phyloP scores from a whole-genome alignment of 352 stramenopile genomes.

The Plasmopara muralis region DNA sequence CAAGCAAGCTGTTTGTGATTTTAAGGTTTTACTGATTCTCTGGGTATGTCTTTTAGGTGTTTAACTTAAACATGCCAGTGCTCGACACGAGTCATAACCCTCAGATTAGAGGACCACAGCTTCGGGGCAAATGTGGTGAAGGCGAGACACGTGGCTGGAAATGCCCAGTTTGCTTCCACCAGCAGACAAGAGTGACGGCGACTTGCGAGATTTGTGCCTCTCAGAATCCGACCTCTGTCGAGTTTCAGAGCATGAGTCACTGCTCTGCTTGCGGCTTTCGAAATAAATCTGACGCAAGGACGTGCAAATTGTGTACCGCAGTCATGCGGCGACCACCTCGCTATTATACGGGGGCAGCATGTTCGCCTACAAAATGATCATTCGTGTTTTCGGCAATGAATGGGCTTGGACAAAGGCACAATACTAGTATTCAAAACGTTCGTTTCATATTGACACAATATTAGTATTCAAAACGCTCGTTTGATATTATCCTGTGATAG shows the following conservation, averaged over 20 bases:
- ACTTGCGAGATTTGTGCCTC: slow-evolving; percentile 72
- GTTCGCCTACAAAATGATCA: slow-evolving; percentile 17
- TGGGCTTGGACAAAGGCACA: not conserved
- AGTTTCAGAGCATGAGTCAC: slow-evolving; percentile 45
- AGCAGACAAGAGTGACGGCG: slow-evolving; percentile 36
- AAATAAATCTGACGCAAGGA: slow-evolving; percentile 37
- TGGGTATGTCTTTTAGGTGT: slow-evolving; percentile 9
- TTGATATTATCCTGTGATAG: slow-evolving; percentile 33
- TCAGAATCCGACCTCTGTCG: slow-evolving; percentile 51
- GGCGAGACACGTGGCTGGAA: slow-evolving; percentile 28
- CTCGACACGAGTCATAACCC: slow-evolving; percentile 17
- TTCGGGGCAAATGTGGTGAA: slow-evolving; percentile 9
- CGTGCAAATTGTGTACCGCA: slow-evolving; percentile 57
- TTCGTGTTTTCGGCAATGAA: slow-evolving; percentile 1
- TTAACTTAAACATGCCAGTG: slow-evolving; percentile 20
- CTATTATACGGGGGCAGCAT: slow-evolving; percentile 2
- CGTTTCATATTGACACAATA: too few species aligned
- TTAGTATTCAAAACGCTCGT: not conserved
- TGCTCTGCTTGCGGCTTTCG: slow-evolving; percentile 61
- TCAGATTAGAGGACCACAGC: slow-evolving; percentile 8
- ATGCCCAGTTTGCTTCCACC: slow-evolving; percentile 68
- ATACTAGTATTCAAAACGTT: not conserved
- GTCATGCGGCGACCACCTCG: slow-evolving; percentile 16
- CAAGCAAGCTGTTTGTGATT: not conserved
- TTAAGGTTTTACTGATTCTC: not conserved